Evolutionary conservation across 2,329 filamentous ascomycete genomes (phyloP), one percentile per base, ranked within the genome.

Genomic region (Colletotrichum camelliae): DNA sequence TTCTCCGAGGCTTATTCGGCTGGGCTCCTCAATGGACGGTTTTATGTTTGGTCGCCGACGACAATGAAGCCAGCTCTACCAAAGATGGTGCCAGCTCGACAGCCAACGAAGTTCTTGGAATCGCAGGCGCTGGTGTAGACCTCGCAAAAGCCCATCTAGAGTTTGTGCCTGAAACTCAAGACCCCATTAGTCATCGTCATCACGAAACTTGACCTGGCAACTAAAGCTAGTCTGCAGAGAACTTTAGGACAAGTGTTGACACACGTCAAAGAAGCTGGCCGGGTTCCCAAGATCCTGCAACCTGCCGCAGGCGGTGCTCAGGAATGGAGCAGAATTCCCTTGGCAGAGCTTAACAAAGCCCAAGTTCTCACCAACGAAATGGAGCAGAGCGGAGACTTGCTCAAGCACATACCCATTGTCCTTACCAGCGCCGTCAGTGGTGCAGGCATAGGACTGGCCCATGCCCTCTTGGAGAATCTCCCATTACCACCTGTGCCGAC

Each of bases 11-110:
- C 1, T 88, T 99, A n/a, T 90, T 99, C 77, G 97, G 96, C 61
- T 98, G 97, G 96, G 94, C 95, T 48, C 97, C 97, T 10, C 96
- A 98, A 82, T 99, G 97, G 93, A 96, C 95, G 2, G 84, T 98
- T 27, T 89, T 98, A 3, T 98, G 97, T 79, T 92, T 98, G 77
- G 93, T 95, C 62, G 95, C 95, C 43, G 94, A 97, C 80, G 94
- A 94, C 77, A 88, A 89, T 13, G 91, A 93, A 15, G 80, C 83
- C 61, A 79, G 70, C 69, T 69, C 72, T 61, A 69, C 39, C 67
- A 77, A 61, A 58, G 80, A 82, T 33, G 86, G 86, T 8, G 86
- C 87, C 72, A 89, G 88, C 1, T 85, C 89, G 21, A 86, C 87
- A 3, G 84, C 88, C 12, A 87, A 89, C 77, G 91, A 92, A 68